phyloP scores from a whole-genome alignment of 192 early-diverging fungal species.

The Coemansia sp. region DNA sequence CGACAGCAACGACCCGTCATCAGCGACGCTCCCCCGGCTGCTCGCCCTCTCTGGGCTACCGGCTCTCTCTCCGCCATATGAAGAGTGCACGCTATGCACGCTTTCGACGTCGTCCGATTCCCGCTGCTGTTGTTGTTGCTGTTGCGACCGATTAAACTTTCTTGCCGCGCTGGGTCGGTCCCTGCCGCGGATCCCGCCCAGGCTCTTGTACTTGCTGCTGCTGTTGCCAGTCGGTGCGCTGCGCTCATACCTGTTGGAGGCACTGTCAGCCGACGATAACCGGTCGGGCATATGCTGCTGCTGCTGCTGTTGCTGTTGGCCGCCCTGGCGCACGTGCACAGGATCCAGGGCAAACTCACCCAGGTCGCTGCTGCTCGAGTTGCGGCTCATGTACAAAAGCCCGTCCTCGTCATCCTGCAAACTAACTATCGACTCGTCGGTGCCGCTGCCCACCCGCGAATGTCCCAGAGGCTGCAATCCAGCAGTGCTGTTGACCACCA shows the following conservation, averaged over 20 bases:
- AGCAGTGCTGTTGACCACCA: not conserved
- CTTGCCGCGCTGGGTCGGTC: slow-evolving; percentile 17
- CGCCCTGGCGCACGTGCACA: slow-evolving; percentile 12
- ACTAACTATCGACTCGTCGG: slow-evolving; percentile 10
- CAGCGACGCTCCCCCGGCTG: slow-evolving; percentile 1
- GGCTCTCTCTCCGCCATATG: not conserved
- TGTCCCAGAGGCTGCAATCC: not conserved
- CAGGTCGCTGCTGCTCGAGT: slow-evolving; percentile 12
- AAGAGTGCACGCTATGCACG: not conserved
- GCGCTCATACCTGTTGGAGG: slow-evolving; percentile 1
- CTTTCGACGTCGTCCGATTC: not conserved
- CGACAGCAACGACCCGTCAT: slow-evolving; percentile 24
- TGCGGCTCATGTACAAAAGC: slow-evolving; percentile 9
- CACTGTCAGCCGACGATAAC: not conserved
- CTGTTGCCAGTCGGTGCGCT: not conserved
- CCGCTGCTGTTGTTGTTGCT: not conserved
- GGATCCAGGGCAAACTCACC: slow-evolving; percentile 24
- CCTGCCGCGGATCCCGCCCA: slow-evolving; percentile 43
- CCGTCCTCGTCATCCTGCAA: slow-evolving; percentile 14
- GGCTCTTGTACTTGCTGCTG: slow-evolving; percentile 2
- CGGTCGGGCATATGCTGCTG: not conserved
- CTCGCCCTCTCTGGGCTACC: not conserved
- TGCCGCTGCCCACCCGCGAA: not conserved
- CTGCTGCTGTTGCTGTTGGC: not conserved
- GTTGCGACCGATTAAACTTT: slow-evolving; percentile 18